These are phyloP conservation scores for Epichloe festucae DNA, from an alignment of 2,329 filamentous ascomycete genomes.

Conservation along the genomic window DNA sequence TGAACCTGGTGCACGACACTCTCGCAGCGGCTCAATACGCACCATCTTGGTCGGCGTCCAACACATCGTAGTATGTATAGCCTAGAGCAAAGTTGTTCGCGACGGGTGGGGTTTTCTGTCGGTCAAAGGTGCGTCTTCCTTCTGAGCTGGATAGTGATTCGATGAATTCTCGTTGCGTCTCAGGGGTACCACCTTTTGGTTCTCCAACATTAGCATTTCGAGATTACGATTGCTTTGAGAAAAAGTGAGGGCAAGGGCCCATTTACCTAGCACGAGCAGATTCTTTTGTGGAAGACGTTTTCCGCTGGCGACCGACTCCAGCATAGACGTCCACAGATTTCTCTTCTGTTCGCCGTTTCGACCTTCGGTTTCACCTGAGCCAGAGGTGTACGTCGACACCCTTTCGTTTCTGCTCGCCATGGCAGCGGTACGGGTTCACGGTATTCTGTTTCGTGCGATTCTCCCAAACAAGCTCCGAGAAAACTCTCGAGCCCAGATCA, in stretches of 20 bases:
- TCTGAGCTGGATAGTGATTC: conserved; percentile 48
- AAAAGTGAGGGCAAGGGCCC: neutral
- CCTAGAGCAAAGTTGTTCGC: conserved; percentile 87
- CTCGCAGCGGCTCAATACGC: conserved; percentile 12
- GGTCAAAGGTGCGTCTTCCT: conserved; percentile 38
- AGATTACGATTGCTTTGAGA: neutral
- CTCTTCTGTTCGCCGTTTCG: conserved; percentile 62
- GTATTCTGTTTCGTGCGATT: neutral
- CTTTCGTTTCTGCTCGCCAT: conserved; percentile 43
- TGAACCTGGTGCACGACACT: neutral
- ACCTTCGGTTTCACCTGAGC: conserved; percentile 40
- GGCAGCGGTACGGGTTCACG: conserved; percentile 6
- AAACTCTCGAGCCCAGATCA: neutral
- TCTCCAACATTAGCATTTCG: conserved; percentile 4
- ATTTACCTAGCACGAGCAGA: conserved; percentile 64
- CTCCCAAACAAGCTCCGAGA: neutral
- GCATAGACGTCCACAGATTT: conserved; percentile 89
- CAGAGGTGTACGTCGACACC: conserved; percentile 45
- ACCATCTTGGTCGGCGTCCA: conserved; percentile 91
- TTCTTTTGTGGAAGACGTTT: conserved; percentile 89
- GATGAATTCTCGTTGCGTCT: conserved; percentile 74
- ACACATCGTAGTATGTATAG: conserved; percentile 89
- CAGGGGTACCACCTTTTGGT: conserved; percentile 57
- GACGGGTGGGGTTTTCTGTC: conserved; percentile 58
- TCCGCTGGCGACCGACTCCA: conserved; percentile 79